Evolutionary conservation across 331 rosid genomes (phyloP).

Genomic region (Acacia pycnantha): DNA sequence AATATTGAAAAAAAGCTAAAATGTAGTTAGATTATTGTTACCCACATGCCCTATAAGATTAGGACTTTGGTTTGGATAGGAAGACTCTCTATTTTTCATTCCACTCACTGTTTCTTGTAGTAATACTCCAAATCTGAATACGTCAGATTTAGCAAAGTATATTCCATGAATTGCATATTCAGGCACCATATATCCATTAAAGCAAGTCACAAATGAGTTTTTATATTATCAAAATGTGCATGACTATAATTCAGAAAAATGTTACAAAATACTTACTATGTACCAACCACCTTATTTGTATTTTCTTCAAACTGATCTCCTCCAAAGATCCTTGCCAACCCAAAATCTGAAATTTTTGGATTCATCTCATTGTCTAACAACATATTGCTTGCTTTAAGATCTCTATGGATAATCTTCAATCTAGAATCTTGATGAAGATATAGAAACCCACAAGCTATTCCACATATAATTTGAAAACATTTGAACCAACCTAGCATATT

Average conservation of each 20-base stretch:
- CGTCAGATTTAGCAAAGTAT: background rate
- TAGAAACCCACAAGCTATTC: background rate
- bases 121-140: background rate
- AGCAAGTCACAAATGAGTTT: background rate
- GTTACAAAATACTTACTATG: constrained; percentile 18
- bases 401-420: background rate
- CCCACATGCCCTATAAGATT: constrained; percentile 46
- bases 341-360: background rate
- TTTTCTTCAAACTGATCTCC: background rate
- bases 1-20: no score
- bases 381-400: background rate
- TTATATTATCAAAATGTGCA: no score
- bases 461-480: background rate
- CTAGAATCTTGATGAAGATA: background rate
- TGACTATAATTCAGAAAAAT: no score
- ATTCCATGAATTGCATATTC: background rate
- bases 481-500: background rate
- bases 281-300: background rate
- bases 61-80: background rate
- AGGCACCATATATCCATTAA: background rate
- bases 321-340: background rate
- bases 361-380: background rate
- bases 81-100: constrained; percentile 31
- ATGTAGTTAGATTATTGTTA: background rate
- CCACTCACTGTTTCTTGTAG: background rate